A percentile compares a stretch with the other conserved stretches of the same genome.
Conservation (phyloP, 2,329 filamentous ascomycete genomes). For the Dothideomycetes sp. region DNA sequence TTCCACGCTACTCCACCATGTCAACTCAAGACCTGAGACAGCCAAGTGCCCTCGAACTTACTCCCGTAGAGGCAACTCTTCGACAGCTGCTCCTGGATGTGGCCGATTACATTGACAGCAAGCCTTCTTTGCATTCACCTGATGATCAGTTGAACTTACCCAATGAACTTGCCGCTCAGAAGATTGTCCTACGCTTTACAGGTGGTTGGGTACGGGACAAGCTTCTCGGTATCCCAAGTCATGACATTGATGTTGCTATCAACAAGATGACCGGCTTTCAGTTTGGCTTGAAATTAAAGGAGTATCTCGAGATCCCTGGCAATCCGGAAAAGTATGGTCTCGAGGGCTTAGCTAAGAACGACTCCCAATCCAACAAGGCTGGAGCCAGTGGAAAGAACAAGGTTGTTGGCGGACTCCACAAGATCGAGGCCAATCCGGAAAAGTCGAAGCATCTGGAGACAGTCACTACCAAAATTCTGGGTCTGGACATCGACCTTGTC, state of each 20-base stretch:
- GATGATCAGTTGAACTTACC: constrained; percentile 27
- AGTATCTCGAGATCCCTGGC: constrained; percentile 52
- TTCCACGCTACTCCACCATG: not conserved
- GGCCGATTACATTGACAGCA: constrained; percentile 54
- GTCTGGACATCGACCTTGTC: constrained; percentile 84
- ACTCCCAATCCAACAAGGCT: constrained; percentile 28
- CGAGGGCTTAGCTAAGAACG: constrained; percentile 23
- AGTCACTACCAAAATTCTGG: constrained; percentile 73
- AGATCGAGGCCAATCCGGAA: constrained; percentile 83
- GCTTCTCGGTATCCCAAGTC: constrained; percentile 57
- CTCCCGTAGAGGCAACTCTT: constrained; percentile 58
- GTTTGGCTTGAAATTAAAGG: constrained; percentile 59
- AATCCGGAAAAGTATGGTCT: constrained; percentile 51
- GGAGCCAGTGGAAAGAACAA: constrained; percentile 33
- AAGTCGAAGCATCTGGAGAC: constrained; percentile 96
- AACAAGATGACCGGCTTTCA: constrained; percentile 73
- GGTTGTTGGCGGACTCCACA: constrained; percentile 68
- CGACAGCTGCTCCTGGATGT: constrained; percentile 71
- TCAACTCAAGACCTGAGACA: not conserved
- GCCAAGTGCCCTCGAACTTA: constrained; percentile 44
- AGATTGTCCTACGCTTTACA: constrained; percentile 59
- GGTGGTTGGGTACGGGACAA: constrained; percentile 85
- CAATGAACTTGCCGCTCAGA: constrained; percentile 32
- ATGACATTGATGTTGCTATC: constrained; percentile 80
- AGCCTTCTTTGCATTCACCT: constrained; percentile 16